Evolutionary conservation across 148 eudicot genomes (phyloP), one percentile per base, ranked within the genome.

Genomic region (Rhododendron ferrugineum): DNA sequence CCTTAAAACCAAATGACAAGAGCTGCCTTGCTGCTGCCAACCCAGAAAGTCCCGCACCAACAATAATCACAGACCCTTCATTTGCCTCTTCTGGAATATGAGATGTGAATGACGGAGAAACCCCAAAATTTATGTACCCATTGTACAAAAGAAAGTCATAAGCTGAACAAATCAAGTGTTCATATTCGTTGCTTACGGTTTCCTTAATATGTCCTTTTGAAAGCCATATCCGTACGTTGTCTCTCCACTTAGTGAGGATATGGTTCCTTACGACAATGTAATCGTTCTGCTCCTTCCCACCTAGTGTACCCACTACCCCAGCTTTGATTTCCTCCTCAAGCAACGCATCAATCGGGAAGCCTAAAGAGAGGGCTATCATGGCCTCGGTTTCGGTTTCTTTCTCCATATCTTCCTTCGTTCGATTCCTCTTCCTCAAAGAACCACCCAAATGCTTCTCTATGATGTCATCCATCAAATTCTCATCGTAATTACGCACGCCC

Each of bases 31-130:
- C 98, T 20, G 98, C 98, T 84, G 98, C 94, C 87, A 96, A 92
- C 54, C 98, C 98, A 26, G 98, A 91, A 88, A 96, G 97, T 52
- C 98, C 98, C 0, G 98, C 98, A 49, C 98, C 98, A 83, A 96
- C 85, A 80, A 96, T 93, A 83, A 96, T 90, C 74, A 96, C 98
- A 83, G 98, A 94, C 54, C 94, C 94, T 85, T 93, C 95, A 18
- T 85, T 88, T 14, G 90, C 92, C 88, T 92, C 98, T 85, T 93
- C 98, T 1, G 95, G 91, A 77, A 87, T 85, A 66, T 86, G 91
- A 89, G 98, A 88, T 44, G 87, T 88, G 83, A 93, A 92, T 52
- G 97, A 85, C 0, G 86, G 78, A 1, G 91, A 93, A 85, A 96
- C 95, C 36, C 98, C 98, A 79, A 96, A 94, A 88, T 96, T 96